phyloP scores from a whole-genome alignment of 331 rosid species.

The Prunus yedoensis region DNA sequence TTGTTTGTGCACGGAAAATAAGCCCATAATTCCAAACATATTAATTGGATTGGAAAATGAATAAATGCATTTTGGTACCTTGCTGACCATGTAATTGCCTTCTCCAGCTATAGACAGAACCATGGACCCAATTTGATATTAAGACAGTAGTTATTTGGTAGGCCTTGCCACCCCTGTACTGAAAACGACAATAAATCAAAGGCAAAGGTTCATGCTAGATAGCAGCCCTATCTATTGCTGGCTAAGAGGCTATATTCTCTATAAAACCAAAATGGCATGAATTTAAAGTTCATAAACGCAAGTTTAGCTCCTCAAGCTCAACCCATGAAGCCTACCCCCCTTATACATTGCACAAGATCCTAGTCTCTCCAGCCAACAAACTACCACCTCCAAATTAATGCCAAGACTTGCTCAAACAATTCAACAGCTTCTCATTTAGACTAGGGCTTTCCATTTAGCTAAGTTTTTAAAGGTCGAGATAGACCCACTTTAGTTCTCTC shows the following conservation, averaged over 20 bases:
- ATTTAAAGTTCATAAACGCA: neutral
- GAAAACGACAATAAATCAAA: neutral
- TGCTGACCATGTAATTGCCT: neutral
- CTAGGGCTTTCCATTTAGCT: neutral
- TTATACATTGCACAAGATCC: neutral
- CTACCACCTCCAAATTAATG: constrained; percentile 1
- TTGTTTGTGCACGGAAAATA: neutral
- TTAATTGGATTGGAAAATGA: neutral
- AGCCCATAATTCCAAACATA: neutral
- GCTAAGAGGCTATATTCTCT: neutral
- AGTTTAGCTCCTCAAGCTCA: neutral
- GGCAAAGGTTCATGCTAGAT: neutral
- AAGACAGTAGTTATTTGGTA: neutral
- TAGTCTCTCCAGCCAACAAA: neutral
- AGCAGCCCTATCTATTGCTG: neutral
- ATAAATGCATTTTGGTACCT: neutral
- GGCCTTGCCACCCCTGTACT: neutral
- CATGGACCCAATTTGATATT: constrained; percentile 8
- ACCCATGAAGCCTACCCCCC: neutral
- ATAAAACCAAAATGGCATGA: constrained; percentile 6
- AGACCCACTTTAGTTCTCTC: no score
- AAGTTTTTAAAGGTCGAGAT: no score
- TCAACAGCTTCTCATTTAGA: neutral
- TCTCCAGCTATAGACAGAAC: neutral
- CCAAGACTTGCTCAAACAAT: neutral